These are phyloP conservation scores for Lippia alba DNA, from an alignment of 305 asterid species.

Conservation along the genomic window DNA sequence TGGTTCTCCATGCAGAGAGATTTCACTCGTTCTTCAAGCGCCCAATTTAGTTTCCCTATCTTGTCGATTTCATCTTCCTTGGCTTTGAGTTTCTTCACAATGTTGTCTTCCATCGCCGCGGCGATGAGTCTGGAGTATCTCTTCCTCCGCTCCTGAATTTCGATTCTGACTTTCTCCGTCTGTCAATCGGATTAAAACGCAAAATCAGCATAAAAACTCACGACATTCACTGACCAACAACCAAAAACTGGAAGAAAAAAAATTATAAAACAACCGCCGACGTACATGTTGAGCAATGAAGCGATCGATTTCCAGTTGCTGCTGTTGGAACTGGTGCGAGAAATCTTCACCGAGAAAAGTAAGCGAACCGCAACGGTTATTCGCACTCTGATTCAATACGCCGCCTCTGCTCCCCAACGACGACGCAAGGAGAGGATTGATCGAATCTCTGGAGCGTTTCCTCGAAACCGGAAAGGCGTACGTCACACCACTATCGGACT, in stretches of 20 bases:
- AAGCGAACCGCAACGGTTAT: conserved; percentile 51
- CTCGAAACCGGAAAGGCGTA: conserved; percentile 53
- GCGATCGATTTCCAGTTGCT: conserved; percentile 70
- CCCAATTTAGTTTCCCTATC: conserved; percentile 69
- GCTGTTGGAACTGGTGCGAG: conserved; percentile 66
- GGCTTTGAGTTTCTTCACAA: conserved; percentile 55
- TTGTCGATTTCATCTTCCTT: conserved; percentile 71
- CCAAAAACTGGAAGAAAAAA: background rate
- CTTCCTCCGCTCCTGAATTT: conserved; percentile 65
- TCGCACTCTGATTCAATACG: conserved; percentile 30
- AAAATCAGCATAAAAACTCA: no score
- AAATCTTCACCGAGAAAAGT: conserved; percentile 77
- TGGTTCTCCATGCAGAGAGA: conserved; percentile 74
- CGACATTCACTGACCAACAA: background rate
- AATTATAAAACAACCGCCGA: background rate
- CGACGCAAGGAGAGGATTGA: conserved; percentile 35
- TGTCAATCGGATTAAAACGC: conserved; percentile 32
- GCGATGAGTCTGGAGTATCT: conserved; percentile 54
- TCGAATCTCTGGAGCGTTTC: conserved; percentile 59
- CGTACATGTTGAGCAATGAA: conserved; percentile 76
- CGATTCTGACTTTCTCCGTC: conserved; percentile 65
- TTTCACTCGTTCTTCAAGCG: conserved; percentile 72
- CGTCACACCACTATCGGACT: conserved; percentile 75
- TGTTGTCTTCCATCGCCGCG: conserved; percentile 53
- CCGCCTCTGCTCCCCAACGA: conserved; percentile 18